These are phyloP conservation scores for Zalaria sp. DNA, from an alignment of 2,329 filamentous ascomycete genomes.

Conservation along the genomic window DNA sequence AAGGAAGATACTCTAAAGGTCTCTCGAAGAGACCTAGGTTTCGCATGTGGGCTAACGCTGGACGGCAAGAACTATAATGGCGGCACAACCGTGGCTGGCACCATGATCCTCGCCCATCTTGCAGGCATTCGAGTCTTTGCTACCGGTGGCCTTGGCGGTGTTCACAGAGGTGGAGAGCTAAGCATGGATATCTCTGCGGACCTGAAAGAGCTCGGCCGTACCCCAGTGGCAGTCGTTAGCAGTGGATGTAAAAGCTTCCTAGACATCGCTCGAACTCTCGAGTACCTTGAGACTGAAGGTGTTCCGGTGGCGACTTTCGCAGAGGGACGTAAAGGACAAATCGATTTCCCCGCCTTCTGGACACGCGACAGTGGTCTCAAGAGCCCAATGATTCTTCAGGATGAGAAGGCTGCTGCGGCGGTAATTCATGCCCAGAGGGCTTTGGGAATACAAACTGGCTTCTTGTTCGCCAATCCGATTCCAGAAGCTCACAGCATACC, in stretches of 20 bases:
- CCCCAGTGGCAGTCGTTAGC: slow-evolving; percentile 74
- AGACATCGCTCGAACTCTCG: slow-evolving; percentile 78
- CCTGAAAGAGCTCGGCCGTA: slow-evolving; percentile 82
- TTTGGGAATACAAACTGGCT: slow-evolving; percentile 60
- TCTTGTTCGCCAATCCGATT: slow-evolving; percentile 83
- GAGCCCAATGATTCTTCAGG: slow-evolving; percentile 61
- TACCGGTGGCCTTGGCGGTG: slow-evolving; percentile 86
- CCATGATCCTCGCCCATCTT: slow-evolving; percentile 75
- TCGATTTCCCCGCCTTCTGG: slow-evolving; percentile 91
- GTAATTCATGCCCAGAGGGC: slow-evolving; percentile 69
- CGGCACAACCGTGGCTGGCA: slow-evolving; percentile 85
- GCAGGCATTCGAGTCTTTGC: slow-evolving; percentile 89
- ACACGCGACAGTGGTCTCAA: slow-evolving; percentile 70
- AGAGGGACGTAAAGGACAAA: slow-evolving; percentile 54
- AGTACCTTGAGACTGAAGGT: slow-evolving; percentile 60
- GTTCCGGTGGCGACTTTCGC: slow-evolving; percentile 82
- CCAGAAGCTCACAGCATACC: slow-evolving; percentile 57
- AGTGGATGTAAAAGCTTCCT: slow-evolving; percentile 94
- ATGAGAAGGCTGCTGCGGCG: slow-evolving; percentile 73
- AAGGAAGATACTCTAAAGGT: slow-evolving; percentile 62
- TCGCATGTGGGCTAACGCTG: slow-evolving; percentile 59
- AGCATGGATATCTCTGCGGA: slow-evolving; percentile 93
- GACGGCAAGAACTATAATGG: slow-evolving; percentile 60
- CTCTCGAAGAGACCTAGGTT: slow-evolving; percentile 75
- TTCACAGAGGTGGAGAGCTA: slow-evolving; percentile 75